Evolutionary conservation across 495 filamentous ascomycete species (phyloP).

Genomic region (Hypoxylon perforatum): DNA sequence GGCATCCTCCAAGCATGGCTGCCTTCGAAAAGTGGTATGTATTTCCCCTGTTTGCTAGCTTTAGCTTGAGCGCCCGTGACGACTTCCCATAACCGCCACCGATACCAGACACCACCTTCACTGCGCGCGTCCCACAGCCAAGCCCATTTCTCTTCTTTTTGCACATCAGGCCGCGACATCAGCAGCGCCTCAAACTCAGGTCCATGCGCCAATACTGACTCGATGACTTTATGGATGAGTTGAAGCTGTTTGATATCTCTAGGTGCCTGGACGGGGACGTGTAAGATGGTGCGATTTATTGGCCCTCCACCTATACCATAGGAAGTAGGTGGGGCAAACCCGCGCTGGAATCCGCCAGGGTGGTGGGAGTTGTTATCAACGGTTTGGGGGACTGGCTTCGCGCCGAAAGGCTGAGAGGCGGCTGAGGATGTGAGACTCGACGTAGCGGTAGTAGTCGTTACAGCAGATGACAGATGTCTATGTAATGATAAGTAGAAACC

Average conservation of each 20-base stretch:
- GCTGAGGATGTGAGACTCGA: slow-evolving; percentile 62
- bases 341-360: slow-evolving; percentile 67
- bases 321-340: slow-evolving; percentile 84
- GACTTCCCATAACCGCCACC: slow-evolving; percentile 89
- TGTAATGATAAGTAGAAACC: slow-evolving; percentile 86
- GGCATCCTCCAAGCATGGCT: slow-evolving; percentile 77
- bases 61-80: slow-evolving; percentile 66
- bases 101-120: slow-evolving; percentile 83
- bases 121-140: slow-evolving; percentile 93
- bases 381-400: slow-evolving; percentile 70
- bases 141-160: slow-evolving; percentile 87
- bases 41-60: slow-evolving; percentile 52
- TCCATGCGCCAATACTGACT: slow-evolving; percentile 79
- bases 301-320: slow-evolving; percentile 64
- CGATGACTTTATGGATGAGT: slow-evolving; percentile 89
- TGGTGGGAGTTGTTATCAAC: slow-evolving; percentile 67
- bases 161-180: slow-evolving; percentile 84
- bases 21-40: slow-evolving; percentile 74
- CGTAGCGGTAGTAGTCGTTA: slow-evolving; percentile 67
- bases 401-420: slow-evolving; percentile 81
- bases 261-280: slow-evolving; percentile 81
- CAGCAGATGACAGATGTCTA: slow-evolving; percentile 85
- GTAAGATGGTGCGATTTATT: slow-evolving; percentile 61
- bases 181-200: slow-evolving; percentile 93
- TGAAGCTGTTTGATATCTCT: slow-evolving; percentile 81